Evolutionary conservation across 805 yeast genomes (phyloP), one percentile per base, ranked within the genome.

Genomic region (Kodamaea fukazawae): DNA sequence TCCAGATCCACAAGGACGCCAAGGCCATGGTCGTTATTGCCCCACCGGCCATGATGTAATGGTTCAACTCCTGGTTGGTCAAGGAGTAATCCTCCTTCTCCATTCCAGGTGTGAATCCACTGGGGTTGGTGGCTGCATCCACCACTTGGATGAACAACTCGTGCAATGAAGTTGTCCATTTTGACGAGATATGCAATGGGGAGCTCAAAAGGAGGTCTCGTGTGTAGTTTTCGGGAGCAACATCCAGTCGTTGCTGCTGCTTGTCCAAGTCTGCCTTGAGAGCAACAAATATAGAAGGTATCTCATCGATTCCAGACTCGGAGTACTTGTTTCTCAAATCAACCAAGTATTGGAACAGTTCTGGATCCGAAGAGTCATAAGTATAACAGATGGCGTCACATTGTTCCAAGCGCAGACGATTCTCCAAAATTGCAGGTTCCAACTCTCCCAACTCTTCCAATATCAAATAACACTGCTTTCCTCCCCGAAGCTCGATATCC

Each of bases 341-440:
- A 18, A 85, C 83, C 38, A 90, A 64, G 55, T 86, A 80, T 39
- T 89, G 86, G 59, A 93, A 93, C 31, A 96, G 86, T 40, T 91
- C 95, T 0, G 99, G 97, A 55, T 93, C 97, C 0, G 96, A 83
- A 0, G 97, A 88, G 57, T 93, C 99, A 60, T 93, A 93, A 0
- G 89, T 75, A 54, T 86, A 74, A 60, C 98, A 93, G 1, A 93
- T 57, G 2, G 89, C 96, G 58, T 93, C 99, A 62, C 98, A 93
- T 37, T 83, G 84, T 40, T 84, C 86, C 7, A 91, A 59, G 37
- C 88, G 73, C 11, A 66, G 57, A 27, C 71, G 73, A 55, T 90
- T 87, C 35, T 80, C 91, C 16, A 91, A 58, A 3, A 89, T 78
- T 0, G 93, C 95, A 0, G 86, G 80, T 55, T 87, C 96, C 22